Evolutionary conservation across 495 filamentous ascomycete species (phyloP).

Genomic region (Rhypophila decipiens): DNA sequence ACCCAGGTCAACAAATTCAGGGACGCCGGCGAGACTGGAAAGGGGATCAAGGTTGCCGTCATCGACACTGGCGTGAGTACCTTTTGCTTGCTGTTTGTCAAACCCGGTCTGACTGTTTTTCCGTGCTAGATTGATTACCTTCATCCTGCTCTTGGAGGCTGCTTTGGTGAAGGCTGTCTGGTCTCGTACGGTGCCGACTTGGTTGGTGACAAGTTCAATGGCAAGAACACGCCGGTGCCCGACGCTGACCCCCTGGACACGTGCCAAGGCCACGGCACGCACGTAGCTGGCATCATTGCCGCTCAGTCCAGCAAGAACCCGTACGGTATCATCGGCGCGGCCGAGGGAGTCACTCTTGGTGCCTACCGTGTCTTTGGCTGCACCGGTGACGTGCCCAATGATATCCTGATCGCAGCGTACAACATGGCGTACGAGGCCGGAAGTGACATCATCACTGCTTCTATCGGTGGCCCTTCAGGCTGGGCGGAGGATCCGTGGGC

Average conservation of each 20-base stretch:
- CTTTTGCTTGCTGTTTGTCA: not conserved
- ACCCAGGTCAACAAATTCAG: constrained; percentile 45
- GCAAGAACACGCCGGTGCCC: constrained; percentile 34
- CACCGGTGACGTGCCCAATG: constrained; percentile 38
- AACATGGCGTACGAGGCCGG: constrained; percentile 51
- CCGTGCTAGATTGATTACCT: constrained; percentile 45
- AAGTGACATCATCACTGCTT: constrained; percentile 54
- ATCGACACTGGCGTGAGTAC: constrained; percentile 42
- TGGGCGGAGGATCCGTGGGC: constrained; percentile 53
- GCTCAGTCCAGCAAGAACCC: constrained; percentile 43
- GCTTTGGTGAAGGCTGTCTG: constrained; percentile 47
- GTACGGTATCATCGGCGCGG: constrained; percentile 48
- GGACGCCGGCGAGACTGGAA: constrained; percentile 35
- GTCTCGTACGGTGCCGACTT: constrained; percentile 49
- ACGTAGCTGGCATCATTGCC: constrained; percentile 51
- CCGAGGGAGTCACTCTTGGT: constrained; percentile 47
- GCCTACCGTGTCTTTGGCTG: constrained; percentile 53
- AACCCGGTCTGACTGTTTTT: not conserved
- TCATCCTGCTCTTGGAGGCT: constrained; percentile 54
- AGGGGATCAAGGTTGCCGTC: constrained; percentile 42
- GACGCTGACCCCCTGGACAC: constrained; percentile 41
- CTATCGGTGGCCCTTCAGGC: constrained; percentile 49
- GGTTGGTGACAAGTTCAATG: constrained; percentile 45
- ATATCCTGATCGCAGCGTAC: constrained; percentile 50
- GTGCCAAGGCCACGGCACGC: constrained; percentile 42